A percentile compares a stretch with the other conserved stretches of the same genome.
Conservation (phyloP, 2,329 filamentous ascomycete species). For the Magnaporthiopsis rhizophila region DNA sequence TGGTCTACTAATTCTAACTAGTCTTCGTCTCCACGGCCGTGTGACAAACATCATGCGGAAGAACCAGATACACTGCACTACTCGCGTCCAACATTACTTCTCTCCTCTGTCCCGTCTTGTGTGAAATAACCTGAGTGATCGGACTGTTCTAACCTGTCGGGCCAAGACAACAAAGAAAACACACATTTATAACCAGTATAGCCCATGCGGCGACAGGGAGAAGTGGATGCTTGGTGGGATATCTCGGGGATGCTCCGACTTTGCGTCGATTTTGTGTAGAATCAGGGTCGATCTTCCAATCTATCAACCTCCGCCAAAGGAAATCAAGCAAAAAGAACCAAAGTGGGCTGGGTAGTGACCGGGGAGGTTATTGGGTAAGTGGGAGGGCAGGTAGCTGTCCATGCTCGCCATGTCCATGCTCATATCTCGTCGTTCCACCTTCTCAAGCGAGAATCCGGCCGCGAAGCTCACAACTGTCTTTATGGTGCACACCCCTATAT, state of each 20-base stretch:
- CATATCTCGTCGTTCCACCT: background rate
- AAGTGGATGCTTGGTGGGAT: background rate
- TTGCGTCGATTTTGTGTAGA: background rate
- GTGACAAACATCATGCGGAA: background rate
- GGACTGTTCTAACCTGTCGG: background rate
- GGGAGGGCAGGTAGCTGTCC: background rate
- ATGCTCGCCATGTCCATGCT: background rate
- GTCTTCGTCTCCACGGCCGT: background rate
- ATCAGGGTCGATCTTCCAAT: background rate
- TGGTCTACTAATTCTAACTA: background rate
- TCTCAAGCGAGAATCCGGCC: background rate
- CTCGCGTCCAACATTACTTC: no score
- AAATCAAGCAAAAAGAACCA: background rate
- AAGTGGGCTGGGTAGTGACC: background rate
- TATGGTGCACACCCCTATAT: background rate
- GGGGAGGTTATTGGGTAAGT: background rate
- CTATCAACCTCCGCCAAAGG: background rate
- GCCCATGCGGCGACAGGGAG: background rate
- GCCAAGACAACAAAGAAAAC: background rate
- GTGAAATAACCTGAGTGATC: no score
- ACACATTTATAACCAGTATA: background rate
- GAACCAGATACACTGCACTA: background rate
- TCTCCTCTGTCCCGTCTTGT: no score
- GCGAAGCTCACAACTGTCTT: background rate
- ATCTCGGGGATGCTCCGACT: background rate